phyloP scores from a whole-genome alignment of 164 flowering plant species.

The Vitis rotundifolia region DNA sequence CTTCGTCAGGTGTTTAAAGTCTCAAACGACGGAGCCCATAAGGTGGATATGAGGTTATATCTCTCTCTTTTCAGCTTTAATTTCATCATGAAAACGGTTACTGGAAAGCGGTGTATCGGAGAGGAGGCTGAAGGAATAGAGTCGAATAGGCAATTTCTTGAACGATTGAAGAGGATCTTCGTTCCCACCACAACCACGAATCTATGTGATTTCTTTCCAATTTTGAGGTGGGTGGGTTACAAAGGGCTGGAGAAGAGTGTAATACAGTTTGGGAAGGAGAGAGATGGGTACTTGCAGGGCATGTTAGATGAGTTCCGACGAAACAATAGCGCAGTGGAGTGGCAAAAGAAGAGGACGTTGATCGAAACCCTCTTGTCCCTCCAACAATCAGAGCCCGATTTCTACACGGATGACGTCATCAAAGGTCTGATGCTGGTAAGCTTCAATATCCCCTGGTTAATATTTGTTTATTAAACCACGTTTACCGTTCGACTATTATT shows the following conservation, averaged over 20 bases:
- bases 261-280: constrained; percentile 2
- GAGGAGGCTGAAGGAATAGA: neutral
- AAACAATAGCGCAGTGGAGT: neutral
- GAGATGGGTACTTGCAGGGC: constrained; percentile 2
- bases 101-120: neutral
- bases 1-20: neutral
- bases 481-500: no score
- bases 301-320: neutral
- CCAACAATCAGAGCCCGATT: neutral
- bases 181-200: neutral
- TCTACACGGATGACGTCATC: neutral
- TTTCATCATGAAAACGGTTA: constrained; percentile 1
- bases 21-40: neutral
- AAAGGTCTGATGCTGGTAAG: neutral
- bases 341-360: neutral
- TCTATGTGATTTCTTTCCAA: constrained; percentile 4
- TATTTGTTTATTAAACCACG: no score
- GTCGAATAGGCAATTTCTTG: neutral
- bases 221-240: constrained; percentile 18
- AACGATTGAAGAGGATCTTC: neutral
- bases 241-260: constrained; percentile 13
- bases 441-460: neutral
- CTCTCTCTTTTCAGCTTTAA: neutral
- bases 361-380: neutral
- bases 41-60: neutral